Evolutionary conservation across 2,329 filamentous ascomycete species (phyloP).

Genomic region (Ceratocystiopsis sp.): DNA sequence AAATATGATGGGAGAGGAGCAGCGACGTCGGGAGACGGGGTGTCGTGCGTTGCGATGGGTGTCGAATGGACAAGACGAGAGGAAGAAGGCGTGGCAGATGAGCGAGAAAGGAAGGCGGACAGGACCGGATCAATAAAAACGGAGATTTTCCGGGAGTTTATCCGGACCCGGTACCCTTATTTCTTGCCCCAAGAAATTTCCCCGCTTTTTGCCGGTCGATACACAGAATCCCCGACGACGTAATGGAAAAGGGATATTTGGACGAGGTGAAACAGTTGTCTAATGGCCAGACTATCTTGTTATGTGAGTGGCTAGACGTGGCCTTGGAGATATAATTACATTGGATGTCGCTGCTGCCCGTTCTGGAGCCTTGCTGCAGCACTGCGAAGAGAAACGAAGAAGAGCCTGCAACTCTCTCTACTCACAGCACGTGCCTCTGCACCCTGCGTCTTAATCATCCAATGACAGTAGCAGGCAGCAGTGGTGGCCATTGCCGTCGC

Average conservation of each 20-base stretch:
- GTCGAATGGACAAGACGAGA: conserved; percentile 1
- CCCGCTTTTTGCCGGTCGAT: conserved; percentile 9
- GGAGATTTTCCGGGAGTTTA: conserved; percentile 10
- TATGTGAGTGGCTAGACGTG: too few relatives aligned
- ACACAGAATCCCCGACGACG: conserved; percentile 10
- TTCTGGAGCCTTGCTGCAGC: too few relatives aligned
- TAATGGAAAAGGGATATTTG: conserved; percentile 1
- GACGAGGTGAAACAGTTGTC: not conserved
- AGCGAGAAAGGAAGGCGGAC: conserved; percentile 5
- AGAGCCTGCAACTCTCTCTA: too few relatives aligned
- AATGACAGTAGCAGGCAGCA: too few relatives aligned
- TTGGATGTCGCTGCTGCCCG: too few relatives aligned
- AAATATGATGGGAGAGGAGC: not conserved
- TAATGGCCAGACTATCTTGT: not conserved
- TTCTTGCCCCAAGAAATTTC: conserved; percentile 13
- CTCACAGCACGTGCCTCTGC: too few relatives aligned
- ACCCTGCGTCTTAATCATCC: too few relatives aligned
- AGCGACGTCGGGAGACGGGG: not conserved
- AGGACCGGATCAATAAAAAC: conserved; percentile 9
- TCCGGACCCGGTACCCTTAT: conserved; percentile 15
- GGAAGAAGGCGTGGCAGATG: not conserved
- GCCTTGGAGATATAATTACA: too few relatives aligned
- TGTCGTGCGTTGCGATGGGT: not conserved
- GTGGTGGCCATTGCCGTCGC: too few relatives aligned
- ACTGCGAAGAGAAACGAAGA: too few relatives aligned